Base-by-base conservation (phyloP, 2,329 filamentous ascomycete species). In the Golovinomyces cichoracearum region DNA sequence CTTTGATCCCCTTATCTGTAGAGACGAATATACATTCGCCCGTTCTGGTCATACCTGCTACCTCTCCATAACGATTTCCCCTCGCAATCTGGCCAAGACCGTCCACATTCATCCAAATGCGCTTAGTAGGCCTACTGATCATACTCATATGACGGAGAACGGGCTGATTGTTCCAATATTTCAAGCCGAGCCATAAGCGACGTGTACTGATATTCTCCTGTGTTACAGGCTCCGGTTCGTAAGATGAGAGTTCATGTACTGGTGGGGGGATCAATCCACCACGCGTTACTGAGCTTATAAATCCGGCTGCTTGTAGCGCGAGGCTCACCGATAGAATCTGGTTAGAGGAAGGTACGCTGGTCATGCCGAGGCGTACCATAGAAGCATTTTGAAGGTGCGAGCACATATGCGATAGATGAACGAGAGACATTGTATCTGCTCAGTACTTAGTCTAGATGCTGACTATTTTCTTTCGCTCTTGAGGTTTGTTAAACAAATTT, bases 391-490 rank as follows among this genome's bases (percentile, higher is more conserved):
- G 77, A 50, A 83, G 66, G 62, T 83, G 78, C 47, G 79, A 80
- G 65, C 77, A 82, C 58, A 81, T 71, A 63, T 80, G 65, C 51
- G 76, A 68, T 58, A 83, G 74, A 61, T 77, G 73, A 61, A 77
- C 73, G 63, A 83, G 75, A 57, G 78, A 82, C 78, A 83, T 82
- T n/a, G n/a, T n/a, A n/a, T n/a, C n/a, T n/a, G n/a, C n/a, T n/a
- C n/a, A n/a, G n/a, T n/a, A n/a, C n/a, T n/a, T n/a, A n/a, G n/a
- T n/a, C n/a, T n/a, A n/a, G n/a, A n/a, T n/a, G n/a, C n/a, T n/a
- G n/a, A n/a, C n/a, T n/a, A n/a, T n/a, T n/a, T n/a, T n/a, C n/a
- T n/a, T n/a, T n/a, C n/a, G n/a, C n/a, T n/a, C n/a, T n/a, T n/a
- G n/a, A n/a, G n/a, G n/a, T n/a, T n/a, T n/a, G n/a, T n/a, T n/a